phyloP scores from a whole-genome alignment of 495 filamentous ascomycete genomes.

The Penicillium goetzii region DNA sequence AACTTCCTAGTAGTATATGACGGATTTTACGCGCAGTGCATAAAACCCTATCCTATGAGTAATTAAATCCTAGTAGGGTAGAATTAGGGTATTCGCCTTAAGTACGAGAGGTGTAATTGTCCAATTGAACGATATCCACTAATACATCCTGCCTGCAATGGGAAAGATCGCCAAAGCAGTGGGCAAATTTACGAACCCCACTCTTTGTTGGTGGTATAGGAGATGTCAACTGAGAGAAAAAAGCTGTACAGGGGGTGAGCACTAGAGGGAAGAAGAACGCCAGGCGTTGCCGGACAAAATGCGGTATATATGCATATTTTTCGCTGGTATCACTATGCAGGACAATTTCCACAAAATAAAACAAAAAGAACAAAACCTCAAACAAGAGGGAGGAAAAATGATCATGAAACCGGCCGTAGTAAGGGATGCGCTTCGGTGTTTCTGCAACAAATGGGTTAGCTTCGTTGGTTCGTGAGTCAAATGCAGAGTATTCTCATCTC shows the following conservation, averaged over 20 bases:
- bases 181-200: neutral
- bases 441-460: conserved; percentile 33
- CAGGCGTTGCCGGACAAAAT: no score
- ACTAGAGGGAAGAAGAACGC: no score
- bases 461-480: neutral
- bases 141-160: neutral
- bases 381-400: conserved; percentile 1
- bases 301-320: conserved; percentile 31
- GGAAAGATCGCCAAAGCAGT: neutral
- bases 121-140: neutral
- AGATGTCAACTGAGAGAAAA: neutral
- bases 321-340: conserved; percentile 37
- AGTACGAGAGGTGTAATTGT: neutral
- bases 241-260: neutral
- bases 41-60: no score
- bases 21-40: no score
- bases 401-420: conserved; percentile 44
- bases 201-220: no score
- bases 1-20: no score
- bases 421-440: conserved; percentile 63
- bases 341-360: conserved; percentile 12
- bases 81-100: no score
- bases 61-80: neutral
- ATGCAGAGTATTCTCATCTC: neutral
- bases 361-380: conserved; percentile 16